Base-by-base conservation (phyloP, 1,284 basidiomycete species). In the Leccinum pachyderme region DNA sequence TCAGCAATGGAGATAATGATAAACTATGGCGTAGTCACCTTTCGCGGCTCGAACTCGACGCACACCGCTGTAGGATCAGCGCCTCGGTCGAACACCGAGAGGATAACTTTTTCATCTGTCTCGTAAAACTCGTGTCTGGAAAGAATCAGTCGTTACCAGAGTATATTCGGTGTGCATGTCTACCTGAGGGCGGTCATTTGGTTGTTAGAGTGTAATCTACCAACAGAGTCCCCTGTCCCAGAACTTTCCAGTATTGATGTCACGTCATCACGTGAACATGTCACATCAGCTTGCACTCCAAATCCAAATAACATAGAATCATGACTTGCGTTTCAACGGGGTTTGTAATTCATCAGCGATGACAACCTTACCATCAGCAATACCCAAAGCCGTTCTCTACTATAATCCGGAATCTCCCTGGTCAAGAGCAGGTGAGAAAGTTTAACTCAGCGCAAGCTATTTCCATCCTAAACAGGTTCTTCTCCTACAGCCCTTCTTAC, bases 101-200 rank as follows among this genome's bases (percentile, higher is more conserved):
- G 69, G 11, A 79, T 91, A 55, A 94, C 68, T 59, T 74, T 79
- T 53, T 89, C 84, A 58, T 92, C 87, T 2, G 86, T 88, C 73
- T 95, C 92, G 72, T 94, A 95, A 72, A 89, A 95, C 70, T 93
- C 91, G 74, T 94, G 84, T 71, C 92, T 93, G 41, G 55, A 33
- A 33, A 51, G 24, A 37, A 35, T 52, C 12, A 45, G 53, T 5
- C 37, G 22, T 28, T 2, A 2, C 25, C 11, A 5, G 27, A 43
- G 39, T 29, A 22, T 5, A 13, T 2, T 32, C 43, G 13, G n/a
- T 32, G 22, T 12, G 13, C 24, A 18, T 37, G 45, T 60, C 18
- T 68, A 81, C 82, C 81, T 78, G 43, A 75, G 66, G 44, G 74
- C 64, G 53, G 75, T 57, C 79, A 78, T 79, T 51, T 55, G 9